These are phyloP conservation scores for Rhododendron molle DNA, from an alignment of 148 eudicot species.

Conservation along the genomic window DNA sequence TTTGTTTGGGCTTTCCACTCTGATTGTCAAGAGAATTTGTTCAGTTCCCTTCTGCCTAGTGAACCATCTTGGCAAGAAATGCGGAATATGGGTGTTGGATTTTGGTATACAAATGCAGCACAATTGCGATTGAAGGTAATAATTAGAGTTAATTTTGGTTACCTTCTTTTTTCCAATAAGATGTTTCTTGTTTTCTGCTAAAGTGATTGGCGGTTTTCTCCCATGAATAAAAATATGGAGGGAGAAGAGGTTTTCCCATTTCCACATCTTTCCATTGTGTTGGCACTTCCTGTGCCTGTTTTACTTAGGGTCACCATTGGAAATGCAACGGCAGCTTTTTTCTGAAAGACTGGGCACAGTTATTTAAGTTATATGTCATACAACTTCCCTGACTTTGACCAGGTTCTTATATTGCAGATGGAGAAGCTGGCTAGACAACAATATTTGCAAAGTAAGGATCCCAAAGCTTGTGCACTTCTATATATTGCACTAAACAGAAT, in stretches of 20 bases:
- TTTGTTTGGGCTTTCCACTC: slow-evolving; percentile 96
- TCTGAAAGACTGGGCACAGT: background rate
- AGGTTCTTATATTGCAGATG: slow-evolving; percentile 58
- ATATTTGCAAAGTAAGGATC: slow-evolving; percentile 82
- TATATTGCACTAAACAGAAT: slow-evolving; percentile 86
- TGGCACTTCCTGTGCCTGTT: background rate
- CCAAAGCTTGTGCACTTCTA: slow-evolving; percentile 87
- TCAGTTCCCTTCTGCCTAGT: slow-evolving; percentile 48
- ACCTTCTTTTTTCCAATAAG: background rate
- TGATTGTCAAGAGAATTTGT: slow-evolving; percentile 89
- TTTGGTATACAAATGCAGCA: slow-evolving; percentile 77
- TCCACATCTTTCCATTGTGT: background rate
- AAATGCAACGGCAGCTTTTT: background rate
- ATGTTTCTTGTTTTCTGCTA: background rate
- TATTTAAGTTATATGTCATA: background rate
- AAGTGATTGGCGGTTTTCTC: background rate
- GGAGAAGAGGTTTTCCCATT: background rate
- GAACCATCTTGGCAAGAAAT: slow-evolving; percentile 95
- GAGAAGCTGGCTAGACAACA: slow-evolving; percentile 91
- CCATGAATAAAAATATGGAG: background rate
- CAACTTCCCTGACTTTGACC: slow-evolving; percentile 14
- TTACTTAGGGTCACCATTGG: background rate
- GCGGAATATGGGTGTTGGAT: slow-evolving; percentile 80
- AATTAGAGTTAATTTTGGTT: slow-evolving; percentile 1
- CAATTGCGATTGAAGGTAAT: slow-evolving; percentile 81